These are phyloP conservation scores for Gossypioides kirkii DNA, from an alignment of 345 rosid genomes.

Conservation along the genomic window DNA sequence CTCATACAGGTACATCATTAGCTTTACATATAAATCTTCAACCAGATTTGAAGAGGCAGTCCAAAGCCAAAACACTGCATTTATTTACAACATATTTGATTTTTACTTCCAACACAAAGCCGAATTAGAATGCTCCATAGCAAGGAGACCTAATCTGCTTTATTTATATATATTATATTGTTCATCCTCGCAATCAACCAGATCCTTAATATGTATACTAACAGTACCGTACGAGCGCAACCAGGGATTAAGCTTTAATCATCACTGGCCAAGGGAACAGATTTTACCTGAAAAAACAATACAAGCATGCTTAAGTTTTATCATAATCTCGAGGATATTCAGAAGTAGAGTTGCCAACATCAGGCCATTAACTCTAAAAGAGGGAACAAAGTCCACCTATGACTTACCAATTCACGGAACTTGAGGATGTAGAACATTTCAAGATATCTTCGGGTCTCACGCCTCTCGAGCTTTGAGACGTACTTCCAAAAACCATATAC, in stretches of 20 bases:
- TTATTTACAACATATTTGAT: background rate
- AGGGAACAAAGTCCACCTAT: background rate
- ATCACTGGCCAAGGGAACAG: conserved; percentile 65
- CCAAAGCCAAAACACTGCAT: background rate
- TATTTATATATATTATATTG: background rate
- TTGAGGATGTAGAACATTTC: conserved; percentile 99
- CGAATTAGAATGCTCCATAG: background rate
- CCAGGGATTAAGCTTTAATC: conserved; percentile 35
- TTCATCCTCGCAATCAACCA: background rate
- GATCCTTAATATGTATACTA: background rate
- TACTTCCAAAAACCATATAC: conserved; percentile 95
- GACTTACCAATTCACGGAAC: conserved; percentile 83
- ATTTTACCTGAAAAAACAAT: conserved; percentile 52
- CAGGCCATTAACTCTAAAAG: background rate
- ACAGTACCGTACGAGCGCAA: background rate
- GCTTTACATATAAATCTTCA: background rate
- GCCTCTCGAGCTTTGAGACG: conserved; percentile 86
- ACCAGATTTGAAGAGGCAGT: background rate
- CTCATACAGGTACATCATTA: background rate
- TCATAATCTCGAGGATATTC: background rate
- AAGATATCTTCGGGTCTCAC: conserved; percentile 84
- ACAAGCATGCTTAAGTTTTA: background rate
- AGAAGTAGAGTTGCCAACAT: background rate
- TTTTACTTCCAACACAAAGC: background rate
- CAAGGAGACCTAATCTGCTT: background rate